These are phyloP conservation scores for Solanum okadae DNA, from an alignment of 257 asterid genomes.

Conservation along the genomic window DNA sequence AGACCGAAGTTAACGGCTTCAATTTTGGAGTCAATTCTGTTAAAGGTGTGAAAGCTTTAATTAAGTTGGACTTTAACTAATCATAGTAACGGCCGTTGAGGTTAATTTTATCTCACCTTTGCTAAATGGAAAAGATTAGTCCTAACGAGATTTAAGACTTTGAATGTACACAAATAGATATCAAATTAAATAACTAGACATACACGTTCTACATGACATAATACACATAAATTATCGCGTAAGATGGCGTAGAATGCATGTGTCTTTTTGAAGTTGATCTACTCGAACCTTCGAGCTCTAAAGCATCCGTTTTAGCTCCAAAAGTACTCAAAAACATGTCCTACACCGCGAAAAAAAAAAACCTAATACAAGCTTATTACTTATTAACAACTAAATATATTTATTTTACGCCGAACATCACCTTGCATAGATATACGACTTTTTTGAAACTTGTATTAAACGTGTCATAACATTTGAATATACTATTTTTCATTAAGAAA, in stretches of 20 bases:
- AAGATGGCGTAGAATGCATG: too few species aligned
- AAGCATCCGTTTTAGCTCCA: too few species aligned
- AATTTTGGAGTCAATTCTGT: conserved; percentile 8
- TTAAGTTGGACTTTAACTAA: neutral
- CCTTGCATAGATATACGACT: neutral
- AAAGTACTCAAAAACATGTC: neutral
- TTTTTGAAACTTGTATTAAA: neutral
- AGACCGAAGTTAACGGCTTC: conserved; percentile 27
- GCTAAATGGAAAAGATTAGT: neutral
- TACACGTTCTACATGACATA: too few species aligned
- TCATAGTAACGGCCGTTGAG: neutral
- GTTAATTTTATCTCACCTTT: neutral
- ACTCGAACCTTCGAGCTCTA: too few species aligned
- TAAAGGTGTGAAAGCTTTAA: neutral
- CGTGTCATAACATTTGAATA: neutral
- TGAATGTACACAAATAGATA: too few species aligned
- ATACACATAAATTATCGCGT: neutral
- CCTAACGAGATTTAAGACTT: neutral
- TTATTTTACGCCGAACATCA: neutral
- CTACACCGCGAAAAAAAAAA: neutral
- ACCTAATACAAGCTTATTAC: too few species aligned
- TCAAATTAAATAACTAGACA: too few species aligned
- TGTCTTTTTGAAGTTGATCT: too few species aligned
- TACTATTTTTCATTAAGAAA: neutral
- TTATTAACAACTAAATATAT: neutral